These are phyloP conservation scores for Globisporangium barbulae DNA, from an alignment of 352 stramenopile species.

Conservation along the genomic window DNA sequence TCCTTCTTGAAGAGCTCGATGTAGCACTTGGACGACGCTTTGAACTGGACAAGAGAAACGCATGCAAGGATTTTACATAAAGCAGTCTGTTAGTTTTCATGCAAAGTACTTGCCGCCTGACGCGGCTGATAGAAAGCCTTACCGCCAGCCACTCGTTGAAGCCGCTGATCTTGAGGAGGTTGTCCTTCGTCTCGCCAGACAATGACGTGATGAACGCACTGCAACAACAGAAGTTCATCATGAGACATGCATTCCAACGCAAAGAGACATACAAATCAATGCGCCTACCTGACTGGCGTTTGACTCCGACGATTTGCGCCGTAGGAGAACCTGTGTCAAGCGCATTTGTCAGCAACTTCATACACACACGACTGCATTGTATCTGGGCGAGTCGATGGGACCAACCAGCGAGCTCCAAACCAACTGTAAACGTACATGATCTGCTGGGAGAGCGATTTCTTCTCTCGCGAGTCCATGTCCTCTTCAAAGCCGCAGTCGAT, in stretches of 20 bases:
- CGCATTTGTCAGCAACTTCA: background rate
- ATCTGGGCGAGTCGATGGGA: background rate
- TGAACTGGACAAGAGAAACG: constrained; percentile 40
- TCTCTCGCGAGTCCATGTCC: constrained; percentile 91
- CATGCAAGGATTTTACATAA: background rate
- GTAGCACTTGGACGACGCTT: constrained; percentile 50
- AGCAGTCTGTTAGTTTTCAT: too few species aligned
- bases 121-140: constrained; percentile 1
- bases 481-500: constrained; percentile 95
- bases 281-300: constrained; percentile 42
- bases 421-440: constrained; percentile 80
- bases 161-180: constrained; percentile 89
- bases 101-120: too few species aligned
- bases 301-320: constrained; percentile 65
- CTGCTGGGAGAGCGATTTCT: constrained; percentile 92
- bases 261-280: background rate
- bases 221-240: background rate
- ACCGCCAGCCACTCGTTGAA: constrained; percentile 84
- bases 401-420: background rate
- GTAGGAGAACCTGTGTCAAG: constrained; percentile 68
- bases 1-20: constrained; percentile 77
- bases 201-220: constrained; percentile 71
- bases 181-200: constrained; percentile 64
- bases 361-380: background rate
- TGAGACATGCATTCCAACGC: background rate